Evolutionary conservation across 78 protist genomes (phyloP), one percentile per base, ranked within the genome.

Genomic region (Diacronema lutheri): DNA sequence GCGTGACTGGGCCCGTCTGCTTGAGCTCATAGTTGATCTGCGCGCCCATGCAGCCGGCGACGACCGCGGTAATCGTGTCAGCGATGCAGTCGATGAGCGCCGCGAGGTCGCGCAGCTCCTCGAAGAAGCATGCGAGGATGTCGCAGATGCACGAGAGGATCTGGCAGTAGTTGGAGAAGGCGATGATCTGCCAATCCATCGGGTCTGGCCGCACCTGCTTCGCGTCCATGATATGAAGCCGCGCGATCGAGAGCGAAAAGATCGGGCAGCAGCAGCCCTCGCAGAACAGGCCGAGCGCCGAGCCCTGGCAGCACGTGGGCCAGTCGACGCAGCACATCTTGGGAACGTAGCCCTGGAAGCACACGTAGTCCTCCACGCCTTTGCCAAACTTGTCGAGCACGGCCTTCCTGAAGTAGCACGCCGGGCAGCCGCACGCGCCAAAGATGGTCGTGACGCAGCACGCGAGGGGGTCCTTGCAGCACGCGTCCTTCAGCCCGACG

Each of bases 181-280:
- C 40, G 71, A 64, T 64, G 71, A 64, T 29, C 71, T 64, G 71
- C 40, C 40, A 64, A 40, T 64, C 71, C n/a, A n/a, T 23, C 71
- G 71, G 71, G 23, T 64, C 71, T 37, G 71, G 71, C 26, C 38
- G 71, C 21, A 64, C 16, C 29, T 61, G 29, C 66, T 61, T 61
- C 35, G 33, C 33, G 33, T 61, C 66, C 66, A 61, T 61, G 33
- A 61, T 61, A 35, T 61, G 66, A 10, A 61, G 1, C 35, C 66
- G 66, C 29, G 66, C 66, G 35, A 61, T 29, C 33, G 66, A 61
- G 66, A 61, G 66, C 66, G 66, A 61, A 13, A 29, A 1, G 26
- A 26, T 26, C 66, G 66, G 66, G 66, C 29, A 61, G 66, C 66
- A 61, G 66, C 66, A 61, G 35, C 66, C 66, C 66, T 61, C 66